Evolutionary conservation across 192 early-diverging fungal genomes (phyloP), one percentile per base, ranked within the genome.

Genomic region (Gigaspora rosea): DNA sequence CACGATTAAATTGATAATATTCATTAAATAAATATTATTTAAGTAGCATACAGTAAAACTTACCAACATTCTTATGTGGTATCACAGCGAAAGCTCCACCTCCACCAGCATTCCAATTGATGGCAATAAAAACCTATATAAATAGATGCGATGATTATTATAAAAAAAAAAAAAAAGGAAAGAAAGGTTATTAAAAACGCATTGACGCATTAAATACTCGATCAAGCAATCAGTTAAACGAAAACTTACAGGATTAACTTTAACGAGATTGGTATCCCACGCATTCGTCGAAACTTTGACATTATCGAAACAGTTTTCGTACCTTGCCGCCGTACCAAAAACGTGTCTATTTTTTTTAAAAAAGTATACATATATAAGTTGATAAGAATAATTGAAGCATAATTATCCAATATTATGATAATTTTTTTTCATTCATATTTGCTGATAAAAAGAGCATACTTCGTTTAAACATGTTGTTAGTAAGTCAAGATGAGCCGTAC

Each of bases 41-140:
- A 1, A 16, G 33, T 64, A 13, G 33, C 32, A 36, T 18, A 65
- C 13, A 41, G 52, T 72, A 67, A 27, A 49, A 48, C 84, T 81
- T 80, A 90, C 90, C 90, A 58, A 87, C 88, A 78, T 83, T 88
- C 48, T 84, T 84, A 71, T 89, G 89, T 12, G 96, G 93, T 62
- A 99, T 89, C n/a, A 99, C 95, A 73, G 94, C 93, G 88, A 99
- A 99, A 6, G 97, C 93, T 61, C 98, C 98, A 82, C 97, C 97
- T 70, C 93, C 93, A 54, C 88, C 86, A 12, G 92, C 86, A 62
- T 91, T 90, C 93, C 93, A 95, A 86, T 94, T 95, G 71, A 92
- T 87, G 1, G 92, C 82, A 64, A 94, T 73, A 85, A 92, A 94
- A 79, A 86, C 76, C 87, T 88, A 81, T 47, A n/a, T 58, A 35